Percentiles rank a stretch among this genome's conserved stretches.
phyloP scores from a whole-genome alignment of 306 rosid genomes.

The Cajanus cajan region DNA sequence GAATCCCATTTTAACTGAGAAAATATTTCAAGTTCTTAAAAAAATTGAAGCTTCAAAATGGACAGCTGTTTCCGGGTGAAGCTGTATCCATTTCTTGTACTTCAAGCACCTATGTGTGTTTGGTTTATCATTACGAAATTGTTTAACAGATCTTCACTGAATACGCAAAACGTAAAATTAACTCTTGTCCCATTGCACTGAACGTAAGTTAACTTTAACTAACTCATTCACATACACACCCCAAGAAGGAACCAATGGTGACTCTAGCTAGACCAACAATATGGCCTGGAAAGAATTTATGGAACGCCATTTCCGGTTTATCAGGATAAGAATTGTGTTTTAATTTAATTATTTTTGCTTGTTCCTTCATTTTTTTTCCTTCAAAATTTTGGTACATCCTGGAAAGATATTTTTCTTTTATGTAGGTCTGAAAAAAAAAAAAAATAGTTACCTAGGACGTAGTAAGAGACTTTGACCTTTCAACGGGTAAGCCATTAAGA shows the following conservation, averaged over 20 bases:
- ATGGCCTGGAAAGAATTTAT: conserved; percentile 2
- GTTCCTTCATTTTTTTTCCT: neutral
- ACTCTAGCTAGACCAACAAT: neutral
- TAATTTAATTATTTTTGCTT: neutral
- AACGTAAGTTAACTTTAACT: no score
- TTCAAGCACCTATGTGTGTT: neutral
- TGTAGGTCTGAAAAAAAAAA: neutral
- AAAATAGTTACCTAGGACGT: neutral
- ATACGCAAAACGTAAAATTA: no score
- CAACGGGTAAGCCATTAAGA: conserved; percentile 4
- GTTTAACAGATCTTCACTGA: no score
- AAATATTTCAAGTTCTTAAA: neutral
- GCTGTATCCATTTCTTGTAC: conserved; percentile 7
- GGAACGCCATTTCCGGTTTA: neutral
- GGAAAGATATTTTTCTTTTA: neutral
- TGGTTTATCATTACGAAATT: no score
- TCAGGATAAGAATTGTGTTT: neutral
- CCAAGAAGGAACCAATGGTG: neutral
- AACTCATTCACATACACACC: no score
- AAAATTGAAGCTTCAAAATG: neutral
- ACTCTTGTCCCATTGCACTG: no score
- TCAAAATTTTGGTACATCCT: conserved; percentile 1
- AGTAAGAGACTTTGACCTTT: conserved; percentile 23
- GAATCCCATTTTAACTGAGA: neutral
- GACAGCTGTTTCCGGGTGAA: neutral